Conservation (phyloP, 2,329 filamentous ascomycete genomes). For the Calonectria hongkongensis region DNA sequence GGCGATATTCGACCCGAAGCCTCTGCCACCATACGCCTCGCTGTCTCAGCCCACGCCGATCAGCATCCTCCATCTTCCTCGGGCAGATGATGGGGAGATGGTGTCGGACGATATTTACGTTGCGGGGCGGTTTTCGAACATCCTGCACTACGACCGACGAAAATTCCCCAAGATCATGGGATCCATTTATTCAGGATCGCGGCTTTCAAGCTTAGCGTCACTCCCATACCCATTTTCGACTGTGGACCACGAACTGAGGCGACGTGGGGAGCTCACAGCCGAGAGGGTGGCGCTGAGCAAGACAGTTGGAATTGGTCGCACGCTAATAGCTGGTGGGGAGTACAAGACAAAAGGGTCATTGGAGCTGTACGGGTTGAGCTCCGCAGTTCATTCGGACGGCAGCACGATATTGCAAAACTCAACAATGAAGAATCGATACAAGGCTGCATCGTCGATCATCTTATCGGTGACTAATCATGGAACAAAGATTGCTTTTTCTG, state of each 20-base stretch:
- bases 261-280: slow-evolving; percentile 72
- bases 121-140: slow-evolving; percentile 90
- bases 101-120: slow-evolving; percentile 89
- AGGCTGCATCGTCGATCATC: slow-evolving; percentile 86
- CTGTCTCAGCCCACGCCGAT: slow-evolving; percentile 88
- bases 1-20: slow-evolving; percentile 71
- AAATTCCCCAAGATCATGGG: slow-evolving; percentile 86
- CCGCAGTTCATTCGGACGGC: slow-evolving; percentile 53
- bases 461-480: slow-evolving; percentile 89
- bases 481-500: slow-evolving; percentile 86
- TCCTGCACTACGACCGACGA: slow-evolving; percentile 91
- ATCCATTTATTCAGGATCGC: slow-evolving; percentile 89
- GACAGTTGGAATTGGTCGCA: slow-evolving; percentile 72
- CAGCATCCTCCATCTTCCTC: slow-evolving; percentile 86
- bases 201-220: slow-evolving; percentile 83
- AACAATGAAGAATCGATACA: slow-evolving; percentile 86
- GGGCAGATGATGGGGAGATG: slow-evolving; percentile 69
- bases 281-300: slow-evolving; percentile 74
- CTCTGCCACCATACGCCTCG: slow-evolving; percentile 77
- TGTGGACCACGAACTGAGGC: slow-evolving; percentile 75
- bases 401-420: slow-evolving; percentile 63
- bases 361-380: slow-evolving; percentile 84
- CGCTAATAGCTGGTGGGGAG: slow-evolving; percentile 88
- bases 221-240: slow-evolving; percentile 81
- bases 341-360: slow-evolving; percentile 94